Conservation (phyloP, 1,284 basidiomycete genomes). For the Pterulicium gracile region DNA sequence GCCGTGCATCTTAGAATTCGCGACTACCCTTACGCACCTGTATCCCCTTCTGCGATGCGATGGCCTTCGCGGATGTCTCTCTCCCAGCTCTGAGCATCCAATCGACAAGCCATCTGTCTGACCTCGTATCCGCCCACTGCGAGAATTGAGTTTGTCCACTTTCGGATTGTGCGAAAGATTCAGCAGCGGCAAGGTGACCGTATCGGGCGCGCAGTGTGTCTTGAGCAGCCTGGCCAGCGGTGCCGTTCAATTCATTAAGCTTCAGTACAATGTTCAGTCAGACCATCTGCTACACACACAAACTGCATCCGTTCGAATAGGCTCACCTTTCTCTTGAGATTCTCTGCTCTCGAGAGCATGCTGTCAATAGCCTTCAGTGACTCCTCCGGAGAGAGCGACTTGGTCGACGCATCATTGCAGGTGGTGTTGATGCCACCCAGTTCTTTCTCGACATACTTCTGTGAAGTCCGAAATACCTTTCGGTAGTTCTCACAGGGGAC, state of each 20-base stretch:
- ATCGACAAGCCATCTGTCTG: slow-evolving; percentile 90
- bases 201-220: slow-evolving; percentile 64
- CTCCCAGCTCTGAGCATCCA: slow-evolving; percentile 76
- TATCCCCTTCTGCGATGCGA: slow-evolving; percentile 62
- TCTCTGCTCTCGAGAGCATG: slow-evolving; percentile 68
- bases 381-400: slow-evolving; percentile 35
- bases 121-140: slow-evolving; percentile 68
- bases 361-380: slow-evolving; percentile 53
- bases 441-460: slow-evolving; percentile 75
- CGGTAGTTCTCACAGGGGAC: slow-evolving; percentile 83
- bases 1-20: slow-evolving; percentile 11
- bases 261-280: slow-evolving; percentile 23
- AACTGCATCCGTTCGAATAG: too few species aligned
- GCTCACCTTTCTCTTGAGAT: slow-evolving; percentile 75
- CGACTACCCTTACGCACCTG: slow-evolving; percentile 36
- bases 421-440: slow-evolving; percentile 46
- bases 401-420: slow-evolving; percentile 42
- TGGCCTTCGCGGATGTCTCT: slow-evolving; percentile 54
- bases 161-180: slow-evolving; percentile 36
- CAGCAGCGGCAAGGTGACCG: slow-evolving; percentile 54
- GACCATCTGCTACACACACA: too few species aligned
- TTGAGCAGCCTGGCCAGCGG: slow-evolving; percentile 53
- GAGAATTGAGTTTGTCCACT: slow-evolving; percentile 45
- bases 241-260: slow-evolving; percentile 63
- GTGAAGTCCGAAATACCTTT: slow-evolving; percentile 71